A percentile compares a stretch with the other conserved stretches of the same genome.
Evolutionary conservation across 345 rosid species (phyloP).

Genomic region (Odontarrhena argentea): DNA sequence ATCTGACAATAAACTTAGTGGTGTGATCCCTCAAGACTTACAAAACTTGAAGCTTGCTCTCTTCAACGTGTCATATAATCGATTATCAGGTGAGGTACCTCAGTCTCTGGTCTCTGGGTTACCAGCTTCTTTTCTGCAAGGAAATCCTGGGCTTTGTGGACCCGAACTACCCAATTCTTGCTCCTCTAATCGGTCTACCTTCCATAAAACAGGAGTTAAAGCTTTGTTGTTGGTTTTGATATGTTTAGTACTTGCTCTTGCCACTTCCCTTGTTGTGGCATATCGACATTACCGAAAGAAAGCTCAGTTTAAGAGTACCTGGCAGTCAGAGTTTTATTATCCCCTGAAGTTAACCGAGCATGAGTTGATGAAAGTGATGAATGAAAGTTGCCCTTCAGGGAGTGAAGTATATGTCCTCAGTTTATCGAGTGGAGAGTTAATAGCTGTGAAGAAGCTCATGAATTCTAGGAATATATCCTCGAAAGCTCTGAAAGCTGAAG

Average conservation of each 20-base stretch:
- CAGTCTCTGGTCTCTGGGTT: constrained; percentile 73
- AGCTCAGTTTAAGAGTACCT: constrained; percentile 50
- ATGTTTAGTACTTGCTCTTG: constrained; percentile 64
- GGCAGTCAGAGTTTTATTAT: constrained; percentile 82
- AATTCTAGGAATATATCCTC: constrained; percentile 64
- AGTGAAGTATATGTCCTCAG: constrained; percentile 57
- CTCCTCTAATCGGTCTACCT: constrained; percentile 46
- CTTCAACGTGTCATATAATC: constrained; percentile 82
- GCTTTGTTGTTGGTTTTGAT: constrained; percentile 57
- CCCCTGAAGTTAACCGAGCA: constrained; percentile 80
- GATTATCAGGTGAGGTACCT: constrained; percentile 74
- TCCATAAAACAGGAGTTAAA: constrained; percentile 44
- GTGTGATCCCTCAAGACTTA: constrained; percentile 73
- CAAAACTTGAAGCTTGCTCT: constrained; percentile 90
- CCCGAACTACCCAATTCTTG: constrained; percentile 73
- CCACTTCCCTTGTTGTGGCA: constrained; percentile 46
- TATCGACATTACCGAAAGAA: constrained; percentile 59
- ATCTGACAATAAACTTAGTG: constrained; percentile 77
- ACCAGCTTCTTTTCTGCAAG: constrained; percentile 89
- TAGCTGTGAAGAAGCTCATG: constrained; percentile 75
- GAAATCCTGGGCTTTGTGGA: constrained; percentile 86
- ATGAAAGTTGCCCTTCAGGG: constrained; percentile 63
- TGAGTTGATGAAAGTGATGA: constrained; percentile 64
- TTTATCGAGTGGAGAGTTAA: constrained; percentile 74
- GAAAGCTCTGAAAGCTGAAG: constrained; percentile 70